Conservation (phyloP, 768 basidiomycete genomes). For the Panaeolus papilionaceus region DNA sequence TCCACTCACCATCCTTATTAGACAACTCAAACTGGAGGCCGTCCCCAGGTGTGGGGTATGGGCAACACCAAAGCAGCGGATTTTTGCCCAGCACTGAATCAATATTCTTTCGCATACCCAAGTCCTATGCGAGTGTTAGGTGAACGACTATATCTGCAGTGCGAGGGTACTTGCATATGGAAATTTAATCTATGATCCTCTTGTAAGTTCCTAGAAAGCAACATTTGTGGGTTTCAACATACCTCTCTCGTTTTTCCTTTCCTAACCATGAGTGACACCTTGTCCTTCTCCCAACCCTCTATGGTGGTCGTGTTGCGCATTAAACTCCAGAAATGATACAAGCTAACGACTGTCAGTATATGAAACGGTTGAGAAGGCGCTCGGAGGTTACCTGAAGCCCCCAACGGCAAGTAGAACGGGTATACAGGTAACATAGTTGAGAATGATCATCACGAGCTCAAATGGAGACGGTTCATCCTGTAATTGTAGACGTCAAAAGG, state of each 20-base stretch:
- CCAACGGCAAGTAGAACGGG: slow-evolving; percentile 91
- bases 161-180: slow-evolving; percentile 73
- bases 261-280: slow-evolving; percentile 82
- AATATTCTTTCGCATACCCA: slow-evolving; percentile 78
- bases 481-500: not conserved
- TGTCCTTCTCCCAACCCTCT: slow-evolving; percentile 98
- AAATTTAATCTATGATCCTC: slow-evolving; percentile 71
- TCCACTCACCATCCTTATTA: slow-evolving; percentile 77
- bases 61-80: slow-evolving; percentile 86
- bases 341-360: slow-evolving; percentile 42
- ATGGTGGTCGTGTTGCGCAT: slow-evolving; percentile 91
- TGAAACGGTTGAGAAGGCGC: not conserved
- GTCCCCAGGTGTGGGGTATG: slow-evolving; percentile 65
- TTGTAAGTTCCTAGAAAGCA: slow-evolving; percentile 13
- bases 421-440: slow-evolving; percentile 85
- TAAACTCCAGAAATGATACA: slow-evolving; percentile 87
- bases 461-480: slow-evolving; percentile 71
- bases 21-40: slow-evolving; percentile 83
- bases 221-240: slow-evolving; percentile 15
- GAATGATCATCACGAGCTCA: slow-evolving; percentile 84
- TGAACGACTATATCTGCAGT: not conserved
- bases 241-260: slow-evolving; percentile 88
- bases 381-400: slow-evolving; percentile 75
- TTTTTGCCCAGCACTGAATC: slow-evolving; percentile 78
- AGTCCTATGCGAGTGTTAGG: slow-evolving; percentile 58